A percentile compares a stretch with the other conserved stretches of the same genome.
Conservation (phyloP, 2,329 filamentous ascomycete genomes). For the Colletotrichum higginsianum region DNA sequence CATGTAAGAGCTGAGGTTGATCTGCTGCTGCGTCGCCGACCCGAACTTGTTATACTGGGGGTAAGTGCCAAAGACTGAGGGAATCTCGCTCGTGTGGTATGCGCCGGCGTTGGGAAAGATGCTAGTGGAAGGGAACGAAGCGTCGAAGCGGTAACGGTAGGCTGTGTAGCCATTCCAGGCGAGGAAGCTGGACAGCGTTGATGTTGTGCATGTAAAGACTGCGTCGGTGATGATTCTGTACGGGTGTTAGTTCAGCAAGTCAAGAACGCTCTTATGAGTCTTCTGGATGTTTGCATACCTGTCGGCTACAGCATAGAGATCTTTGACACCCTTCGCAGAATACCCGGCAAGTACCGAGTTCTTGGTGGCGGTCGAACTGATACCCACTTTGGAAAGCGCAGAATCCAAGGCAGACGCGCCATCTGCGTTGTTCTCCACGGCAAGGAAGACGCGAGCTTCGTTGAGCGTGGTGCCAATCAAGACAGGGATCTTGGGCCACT, state of each 20-base stretch:
- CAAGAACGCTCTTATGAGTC: not conserved
- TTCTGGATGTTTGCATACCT: not conserved
- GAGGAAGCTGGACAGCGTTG: slow-evolving; percentile 23
- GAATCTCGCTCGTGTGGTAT: slow-evolving; percentile 40
- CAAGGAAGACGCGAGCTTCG: slow-evolving; percentile 32
- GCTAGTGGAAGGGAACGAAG: slow-evolving; percentile 28
- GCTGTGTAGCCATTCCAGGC: slow-evolving; percentile 13
- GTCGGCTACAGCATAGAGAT: not conserved
- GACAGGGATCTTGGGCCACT: slow-evolving; percentile 36
- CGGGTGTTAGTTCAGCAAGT: not conserved
- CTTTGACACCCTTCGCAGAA: slow-evolving; percentile 13
- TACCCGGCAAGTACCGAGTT: slow-evolving; percentile 5
- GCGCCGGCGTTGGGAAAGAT: slow-evolving; percentile 37
- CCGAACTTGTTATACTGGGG: slow-evolving; percentile 21
- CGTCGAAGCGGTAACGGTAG: slow-evolving; percentile 39
- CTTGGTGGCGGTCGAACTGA: slow-evolving; percentile 16
- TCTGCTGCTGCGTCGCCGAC: slow-evolving; percentile 23
- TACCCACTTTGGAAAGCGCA: slow-evolving; percentile 9
- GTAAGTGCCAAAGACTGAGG: slow-evolving; percentile 39
- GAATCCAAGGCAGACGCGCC: not conserved
- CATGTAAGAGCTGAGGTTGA: slow-evolving; percentile 30
- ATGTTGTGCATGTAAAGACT: slow-evolving; percentile 32
- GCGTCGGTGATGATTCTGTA: slow-evolving; percentile 35
- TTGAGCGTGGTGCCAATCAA: slow-evolving; percentile 34
- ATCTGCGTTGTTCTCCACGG: not conserved